Evolutionary conservation across 1,139 yeast genomes (phyloP).

Genomic region (Suhomyces terraborum): DNA sequence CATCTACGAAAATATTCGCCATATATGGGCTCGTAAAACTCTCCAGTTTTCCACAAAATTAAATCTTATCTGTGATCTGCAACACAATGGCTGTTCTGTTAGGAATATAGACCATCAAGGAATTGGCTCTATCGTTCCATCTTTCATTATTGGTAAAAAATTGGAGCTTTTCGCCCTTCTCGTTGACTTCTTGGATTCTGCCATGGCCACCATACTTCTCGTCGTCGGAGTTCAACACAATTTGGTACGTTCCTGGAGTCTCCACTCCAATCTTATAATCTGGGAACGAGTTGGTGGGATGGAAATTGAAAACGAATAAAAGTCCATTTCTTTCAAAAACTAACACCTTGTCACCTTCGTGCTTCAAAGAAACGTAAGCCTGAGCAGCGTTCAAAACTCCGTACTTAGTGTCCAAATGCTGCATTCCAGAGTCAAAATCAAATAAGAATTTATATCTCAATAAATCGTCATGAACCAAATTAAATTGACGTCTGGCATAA

Average conservation of each 20-base stretch:
- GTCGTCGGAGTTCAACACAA: constrained; percentile 76
- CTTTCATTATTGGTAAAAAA: constrained; percentile 69
- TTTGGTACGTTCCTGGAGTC: constrained; percentile 69
- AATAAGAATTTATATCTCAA: constrained; percentile 78
- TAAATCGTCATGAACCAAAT: constrained; percentile 74
- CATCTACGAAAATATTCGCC: too few species aligned
- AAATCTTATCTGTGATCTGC: constrained; percentile 15
- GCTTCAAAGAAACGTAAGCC: constrained; percentile 85
- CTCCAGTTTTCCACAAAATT: background rate
- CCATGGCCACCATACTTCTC: constrained; percentile 78
- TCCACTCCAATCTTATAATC: constrained; percentile 92
- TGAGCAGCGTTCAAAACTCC: constrained; percentile 76
- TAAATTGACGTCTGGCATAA: constrained; percentile 94
- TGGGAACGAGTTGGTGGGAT: constrained; percentile 77
- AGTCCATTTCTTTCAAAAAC: constrained; percentile 88
- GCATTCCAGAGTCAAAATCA: constrained; percentile 83
- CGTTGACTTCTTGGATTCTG: constrained; percentile 58
- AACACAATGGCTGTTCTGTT: constrained; percentile 77
- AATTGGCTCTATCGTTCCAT: constrained; percentile 83
- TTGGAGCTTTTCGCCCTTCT: constrained; percentile 41
- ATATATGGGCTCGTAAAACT: too few species aligned
- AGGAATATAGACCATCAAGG: constrained; percentile 81
- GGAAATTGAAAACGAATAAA: constrained; percentile 84
- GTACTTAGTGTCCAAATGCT: constrained; percentile 65
- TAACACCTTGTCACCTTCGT: constrained; percentile 84